Evolutionary conservation across 2,329 filamentous ascomycete species (phyloP).

Genomic region (Ascochyta viciae-villosae): DNA sequence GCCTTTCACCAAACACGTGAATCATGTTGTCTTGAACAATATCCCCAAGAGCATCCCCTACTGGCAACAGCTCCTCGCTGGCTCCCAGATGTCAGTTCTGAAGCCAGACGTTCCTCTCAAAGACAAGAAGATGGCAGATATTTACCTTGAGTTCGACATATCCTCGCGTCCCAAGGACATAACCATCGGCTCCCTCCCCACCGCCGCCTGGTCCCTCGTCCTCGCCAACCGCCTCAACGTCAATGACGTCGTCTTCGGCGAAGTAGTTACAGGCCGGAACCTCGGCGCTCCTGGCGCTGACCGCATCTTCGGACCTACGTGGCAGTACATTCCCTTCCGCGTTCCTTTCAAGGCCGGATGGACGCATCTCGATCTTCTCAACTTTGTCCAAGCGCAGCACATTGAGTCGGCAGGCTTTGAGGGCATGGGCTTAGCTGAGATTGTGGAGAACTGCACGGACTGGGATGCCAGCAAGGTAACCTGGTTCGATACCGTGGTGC

Average conservation of each 20-base stretch:
- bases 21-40: slow-evolving; percentile 48
- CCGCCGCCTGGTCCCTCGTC: slow-evolving; percentile 70
- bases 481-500: slow-evolving; percentile 51
- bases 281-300: slow-evolving; percentile 63
- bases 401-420: slow-evolving; percentile 45
- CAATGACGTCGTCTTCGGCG: slow-evolving; percentile 69
- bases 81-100: slow-evolving; percentile 58
- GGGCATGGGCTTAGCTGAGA: slow-evolving; percentile 46
- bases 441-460: slow-evolving; percentile 44
- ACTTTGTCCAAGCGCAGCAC: slow-evolving; percentile 46
- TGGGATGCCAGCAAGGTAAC: slow-evolving; percentile 36
- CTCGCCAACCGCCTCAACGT: slow-evolving; percentile 62
- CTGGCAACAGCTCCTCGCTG: slow-evolving; percentile 66
- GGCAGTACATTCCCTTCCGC: slow-evolving; percentile 71
- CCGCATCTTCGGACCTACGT: slow-evolving; percentile 68
- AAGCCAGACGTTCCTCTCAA: slow-evolving; percentile 41
- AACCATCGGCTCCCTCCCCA: slow-evolving; percentile 70
- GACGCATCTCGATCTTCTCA: slow-evolving; percentile 47
- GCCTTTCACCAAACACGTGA: slow-evolving; percentile 58
- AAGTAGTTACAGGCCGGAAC: slow-evolving; percentile 70
- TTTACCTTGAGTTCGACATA: slow-evolving; percentile 47
- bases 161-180: slow-evolving; percentile 59
- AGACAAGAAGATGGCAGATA: slow-evolving; percentile 36
- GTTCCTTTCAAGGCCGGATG: slow-evolving; percentile 61
- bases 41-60: slow-evolving; percentile 62